Base-by-base conservation (phyloP, 495 filamentous ascomycete genomes). In the Niebla homalea region DNA sequence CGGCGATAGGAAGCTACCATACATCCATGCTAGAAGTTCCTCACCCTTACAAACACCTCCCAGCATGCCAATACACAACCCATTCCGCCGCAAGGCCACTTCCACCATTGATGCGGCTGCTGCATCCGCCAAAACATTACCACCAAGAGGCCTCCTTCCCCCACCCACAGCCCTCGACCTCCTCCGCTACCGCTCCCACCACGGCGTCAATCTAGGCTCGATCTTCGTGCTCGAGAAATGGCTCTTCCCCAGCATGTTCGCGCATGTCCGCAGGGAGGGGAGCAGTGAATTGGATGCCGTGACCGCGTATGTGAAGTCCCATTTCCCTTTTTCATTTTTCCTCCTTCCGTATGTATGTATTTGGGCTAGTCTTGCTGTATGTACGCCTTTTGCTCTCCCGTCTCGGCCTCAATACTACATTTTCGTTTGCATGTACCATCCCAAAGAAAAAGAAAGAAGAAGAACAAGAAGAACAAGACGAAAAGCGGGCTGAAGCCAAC, bases 101-200 rank as follows among this genome's bases (percentile, higher is more conserved):
- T 8, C 26, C 16, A 18, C 45, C 23, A 4, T 18, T 18, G 85
- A 86, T 60, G 94, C 88, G 70, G 8, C 32, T 18, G 85, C 86
- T 60, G 94, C 88, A 70, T 96, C 94, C n/a, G 84, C 78, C 32
- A 76, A 79, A 37, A 67, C 70, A 66, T 55, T 73, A 74, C 58
- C 74, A 67, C 71, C 67, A 48, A n/a, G n/a, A n/a, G 72, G 72
- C 39, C 75, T 74, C 26, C 19, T 21, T 2, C 43, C 18, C 35
- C 52, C 65, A 7, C 67, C 73, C 12, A 67, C 65, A 20, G 42
- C 58, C 5, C 48, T 57, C 37, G 74, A 79, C 52, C 60, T 74
- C 36, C 59, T 70, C 25, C 63, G 72, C 14, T 78, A 76, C 57
- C 71, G 76, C 45, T 75, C 70, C 56, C 73, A 77, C 50, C 70